Evolutionary conservation across 2,329 filamentous ascomycete species (phyloP), one percentile per base, ranked within the genome.

Genomic region (Lojkania enalia): DNA sequence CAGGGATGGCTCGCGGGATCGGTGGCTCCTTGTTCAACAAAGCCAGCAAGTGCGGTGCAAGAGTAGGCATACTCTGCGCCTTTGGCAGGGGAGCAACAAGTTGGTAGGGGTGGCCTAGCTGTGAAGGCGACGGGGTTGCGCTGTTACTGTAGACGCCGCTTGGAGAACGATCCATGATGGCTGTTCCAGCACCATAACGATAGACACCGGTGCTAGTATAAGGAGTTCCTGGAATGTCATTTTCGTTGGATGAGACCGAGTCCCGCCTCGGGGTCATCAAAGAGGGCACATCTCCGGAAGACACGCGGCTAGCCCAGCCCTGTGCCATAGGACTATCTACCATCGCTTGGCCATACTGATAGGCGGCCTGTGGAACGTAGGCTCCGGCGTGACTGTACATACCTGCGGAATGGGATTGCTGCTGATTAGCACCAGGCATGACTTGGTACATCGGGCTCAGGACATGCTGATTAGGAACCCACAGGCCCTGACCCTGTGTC

Each of bases 1-100:
- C 92, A 13, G 92, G 92, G 35, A 99, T 91, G 39, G 94, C 92
- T 52, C 82, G 81, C 15, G 94, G 94, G 51, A 99, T 87, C 0
- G 84, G 72, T 14, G 94, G 94, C n/a, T 90, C 85, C 63, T 88
- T 82, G 60, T 85, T 56, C 31, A 78, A 58, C 31, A 77, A 61
- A 32, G 72, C 63, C 61, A 76, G 70, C 45, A 78, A 64, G 33
- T 72, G 68, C 13, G 74, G 70, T 18, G 75, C 69, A 41, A 77
- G 65, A 15, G 71, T 70, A 41, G 62, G 60, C 52, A 71, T 66
- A 16, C 44, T 39, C 35, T 67, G 64, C 42, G 64, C 59, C 61
- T 71, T 71, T 50, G 55, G 60, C n/a, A 68, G 55, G 9, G 66
- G 63, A 15, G 69, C 61, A 55, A 74, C 70, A 50, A 74, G 64